phyloP scores from a whole-genome alignment of 495 filamentous ascomycete genomes.

The Aspergillus panamensis region DNA sequence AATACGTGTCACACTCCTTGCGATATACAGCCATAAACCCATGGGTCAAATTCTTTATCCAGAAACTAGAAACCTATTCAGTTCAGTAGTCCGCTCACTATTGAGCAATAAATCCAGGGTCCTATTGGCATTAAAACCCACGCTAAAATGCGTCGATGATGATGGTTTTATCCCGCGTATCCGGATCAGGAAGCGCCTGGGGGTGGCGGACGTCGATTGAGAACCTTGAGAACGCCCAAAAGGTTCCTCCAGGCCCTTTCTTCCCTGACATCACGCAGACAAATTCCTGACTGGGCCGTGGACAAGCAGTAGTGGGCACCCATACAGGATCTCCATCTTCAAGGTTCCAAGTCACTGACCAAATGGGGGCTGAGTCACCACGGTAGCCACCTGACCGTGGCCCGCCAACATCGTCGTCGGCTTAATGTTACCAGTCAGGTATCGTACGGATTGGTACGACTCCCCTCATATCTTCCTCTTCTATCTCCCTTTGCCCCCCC shows the following conservation, averaged over 20 bases:
- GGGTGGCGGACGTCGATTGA: too few species aligned
- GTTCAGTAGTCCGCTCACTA: not conserved
- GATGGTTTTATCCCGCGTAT: not conserved
- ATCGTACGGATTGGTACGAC: not conserved
- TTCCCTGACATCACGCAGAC: not conserved
- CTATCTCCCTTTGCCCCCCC: conserved; percentile 10
- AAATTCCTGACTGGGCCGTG: not conserved
- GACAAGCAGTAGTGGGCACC: not conserved
- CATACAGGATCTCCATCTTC: not conserved
- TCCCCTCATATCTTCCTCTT: conserved; percentile 7
- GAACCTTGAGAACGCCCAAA: too few species aligned
- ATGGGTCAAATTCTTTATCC: too few species aligned
- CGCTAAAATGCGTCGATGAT: not conserved
- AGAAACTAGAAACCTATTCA: too few species aligned
- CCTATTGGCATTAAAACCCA: not conserved
- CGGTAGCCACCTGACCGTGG: conserved; percentile 8
- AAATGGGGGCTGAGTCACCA: conserved; percentile 3
- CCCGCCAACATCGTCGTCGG: not conserved
- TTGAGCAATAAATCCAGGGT: not conserved
- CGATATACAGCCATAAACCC: too few species aligned
- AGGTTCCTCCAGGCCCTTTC: too few species aligned
- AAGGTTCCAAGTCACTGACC: not conserved
- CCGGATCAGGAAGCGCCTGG: not conserved
- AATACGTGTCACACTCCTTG: too few species aligned
- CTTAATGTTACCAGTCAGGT: conserved; percentile 3